Evolutionary conservation across 2,329 filamentous ascomycete species (phyloP), one percentile per base, ranked within the genome.

Genomic region (Elsinoe arachidis): DNA sequence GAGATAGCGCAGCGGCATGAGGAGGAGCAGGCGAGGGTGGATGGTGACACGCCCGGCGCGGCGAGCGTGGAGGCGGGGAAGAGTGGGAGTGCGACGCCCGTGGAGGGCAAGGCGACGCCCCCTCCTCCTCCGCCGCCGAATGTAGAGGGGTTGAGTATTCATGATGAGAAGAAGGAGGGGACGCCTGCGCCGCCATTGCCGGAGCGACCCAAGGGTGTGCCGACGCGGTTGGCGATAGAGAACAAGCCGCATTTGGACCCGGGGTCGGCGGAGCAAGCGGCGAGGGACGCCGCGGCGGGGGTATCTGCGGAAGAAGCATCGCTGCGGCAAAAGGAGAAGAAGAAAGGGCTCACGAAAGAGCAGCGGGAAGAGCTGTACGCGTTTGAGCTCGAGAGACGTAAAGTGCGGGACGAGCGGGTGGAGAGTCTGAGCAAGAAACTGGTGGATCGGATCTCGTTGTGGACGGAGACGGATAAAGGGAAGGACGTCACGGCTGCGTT

Each of bases 401-500:
- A 80, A 64, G 84, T 95, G 61, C 87, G 93, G 43, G 84, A 96
- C 69, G 90, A 99, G 73, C 88, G 93, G 60, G 88, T 99, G 23
- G 84, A 90, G 60, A 93, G 83, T 5, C 80, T 99, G 14, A 79
- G 84, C 11, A 84, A 84, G 70, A 97, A 97, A 75, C 81, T 99
- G 21, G 76, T 93, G 60, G 90, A 96, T 71, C 87, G 91, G 59
- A 83, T 97, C 68, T 91, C 86, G 63, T 84, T 97, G 41, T 97
- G 91, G 92, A 96, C 93, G 5, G 93, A 99, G 77, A 96, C 92
- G 2, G 93, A 97, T 74, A 95, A 93, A 76, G 83, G 86, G 46
- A 61, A 74, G 12, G 90, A 95, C 65, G 89, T 96, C 59, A 97
- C 92, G 34, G 77, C 76, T 58, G 88, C 93, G 0, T 99, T 97